These are phyloP conservation scores for Collybia mongolica DNA, from an alignment of 768 basidiomycete species.

Conservation along the genomic window DNA sequence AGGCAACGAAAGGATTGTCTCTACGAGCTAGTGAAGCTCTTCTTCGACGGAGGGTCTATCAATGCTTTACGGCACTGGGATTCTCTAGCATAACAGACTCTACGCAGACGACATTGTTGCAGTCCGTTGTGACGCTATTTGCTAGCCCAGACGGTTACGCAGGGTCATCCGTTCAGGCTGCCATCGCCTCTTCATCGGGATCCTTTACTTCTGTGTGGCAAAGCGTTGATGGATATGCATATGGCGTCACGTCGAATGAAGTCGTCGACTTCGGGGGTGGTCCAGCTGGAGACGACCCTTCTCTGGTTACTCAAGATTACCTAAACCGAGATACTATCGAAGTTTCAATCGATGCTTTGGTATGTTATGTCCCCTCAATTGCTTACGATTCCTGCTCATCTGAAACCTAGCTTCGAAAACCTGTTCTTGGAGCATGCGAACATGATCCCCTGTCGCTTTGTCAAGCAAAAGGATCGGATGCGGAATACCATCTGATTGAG, in stretches of 20 bases:
- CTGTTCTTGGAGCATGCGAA: conserved; percentile 81
- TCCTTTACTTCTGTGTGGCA: conserved; percentile 86
- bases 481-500: conserved; percentile 49
- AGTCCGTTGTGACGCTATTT: conserved; percentile 78
- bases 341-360: conserved; percentile 74
- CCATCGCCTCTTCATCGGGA: conserved; percentile 84
- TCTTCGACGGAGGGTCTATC: conserved; percentile 81
- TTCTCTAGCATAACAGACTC: conserved; percentile 77
- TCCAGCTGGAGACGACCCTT: conserved; percentile 28
- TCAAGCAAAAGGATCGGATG: conserved; percentile 41
- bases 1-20: conserved; percentile 42
- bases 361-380: conserved; percentile 31
- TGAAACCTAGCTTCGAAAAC: conserved; percentile 58
- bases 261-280: conserved; percentile 43
- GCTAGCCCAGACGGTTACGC: conserved; percentile 84
- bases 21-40: conserved; percentile 81
- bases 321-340: conserved; percentile 81
- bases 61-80: conserved; percentile 85
- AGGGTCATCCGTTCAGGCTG: conserved; percentile 86
- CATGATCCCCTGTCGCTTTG: conserved; percentile 80
- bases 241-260: conserved; percentile 79
- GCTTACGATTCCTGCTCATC: conserved; percentile 7
- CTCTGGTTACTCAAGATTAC: conserved; percentile 40
- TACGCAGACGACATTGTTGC: conserved; percentile 77
- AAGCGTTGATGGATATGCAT: conserved; percentile 84